Evolutionary conservation across 2,329 filamentous ascomycete genomes (phyloP), one percentile per base, ranked within the genome.

Genomic region (Aspergillus felis): DNA sequence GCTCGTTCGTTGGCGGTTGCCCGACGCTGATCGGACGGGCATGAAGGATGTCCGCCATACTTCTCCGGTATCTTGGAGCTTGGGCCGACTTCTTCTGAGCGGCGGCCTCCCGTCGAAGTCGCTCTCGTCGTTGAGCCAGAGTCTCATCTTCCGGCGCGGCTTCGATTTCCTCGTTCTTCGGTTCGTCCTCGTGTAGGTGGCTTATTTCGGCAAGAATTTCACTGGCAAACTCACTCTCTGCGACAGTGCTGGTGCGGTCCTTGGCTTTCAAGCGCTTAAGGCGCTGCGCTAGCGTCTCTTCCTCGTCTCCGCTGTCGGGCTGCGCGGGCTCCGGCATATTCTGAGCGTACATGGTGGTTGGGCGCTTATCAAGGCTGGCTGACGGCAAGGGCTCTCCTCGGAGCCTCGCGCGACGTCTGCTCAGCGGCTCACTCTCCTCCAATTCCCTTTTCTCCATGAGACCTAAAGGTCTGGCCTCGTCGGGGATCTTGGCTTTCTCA

Each of bases 391-490:
- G 74, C 47, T 83, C 80, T 41, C 90, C 90, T 47, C 87, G 83
- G 6, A 97, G 80, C 56, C 92, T 83, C 44, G 88, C 89, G 50
- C 90, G 86, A 2, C 92, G 87, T 42, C 82, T 82, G 66, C 89
- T 92, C 22, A 97, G 79, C 0, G 94, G 92, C 71, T 97, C 94
- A 55, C 92, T 94, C 67, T 99, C 94, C 71, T 99, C 94, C 63
- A 94, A 78, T 58, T 95, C 88, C 50, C 91, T 86, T 66, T 85
- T 86, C 69, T 95, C 78, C 67, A 81, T 74, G 8, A 81, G 68
- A n/a, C 79, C 79, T 28, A 79, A 54, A 1, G 79, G 78, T 29
- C 75, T 69, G 48, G 69, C 66, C 4, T 75, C 71, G n/a, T 72
- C 69, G 9, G 65, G 57, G 2, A 53, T 58, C 9, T 62, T 62